A percentile compares a stretch with the other conserved stretches of the same genome.
phyloP scores from a whole-genome alignment of 73 alveolate genomes.

The Diophrys sp. region DNA sequence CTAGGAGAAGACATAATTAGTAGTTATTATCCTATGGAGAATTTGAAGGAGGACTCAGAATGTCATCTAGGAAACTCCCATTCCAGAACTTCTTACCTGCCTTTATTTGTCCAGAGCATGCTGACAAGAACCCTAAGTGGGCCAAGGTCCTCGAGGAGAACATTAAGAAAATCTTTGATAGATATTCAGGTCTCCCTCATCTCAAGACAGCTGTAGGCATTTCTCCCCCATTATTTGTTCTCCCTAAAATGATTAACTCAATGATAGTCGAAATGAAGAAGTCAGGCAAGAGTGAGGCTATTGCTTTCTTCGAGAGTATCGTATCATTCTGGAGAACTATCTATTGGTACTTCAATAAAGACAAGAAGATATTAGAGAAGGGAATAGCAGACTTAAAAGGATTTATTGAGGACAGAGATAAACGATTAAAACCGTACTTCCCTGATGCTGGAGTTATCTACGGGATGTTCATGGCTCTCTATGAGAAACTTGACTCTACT shows the following conservation, averaged over 20 bases:
- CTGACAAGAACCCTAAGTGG: background rate
- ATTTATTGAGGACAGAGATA: background rate
- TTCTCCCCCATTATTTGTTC: background rate
- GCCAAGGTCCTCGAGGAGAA: background rate
- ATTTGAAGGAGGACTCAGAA: background rate
- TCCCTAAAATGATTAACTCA: background rate
- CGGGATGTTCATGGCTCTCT: background rate
- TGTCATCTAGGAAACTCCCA: background rate
- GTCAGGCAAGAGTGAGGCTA: background rate
- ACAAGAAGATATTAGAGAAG: background rate
- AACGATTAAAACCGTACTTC: background rate
- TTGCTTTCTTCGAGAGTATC: background rate
- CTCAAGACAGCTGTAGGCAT: background rate
- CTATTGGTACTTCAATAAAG: background rate
- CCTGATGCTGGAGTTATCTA: background rate
- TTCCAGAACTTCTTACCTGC: background rate
- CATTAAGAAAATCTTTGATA: background rate
- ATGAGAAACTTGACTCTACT: background rate
- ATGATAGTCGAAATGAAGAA: background rate
- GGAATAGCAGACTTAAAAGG: background rate
- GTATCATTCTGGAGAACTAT: background rate
- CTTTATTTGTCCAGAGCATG: background rate
- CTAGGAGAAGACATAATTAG: no score
- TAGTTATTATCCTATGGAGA: background rate
- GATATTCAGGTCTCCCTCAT: background rate